These are phyloP conservation scores for Penicillium cataractarum DNA, from an alignment of 495 filamentous ascomycete species.

Conservation along the genomic window DNA sequence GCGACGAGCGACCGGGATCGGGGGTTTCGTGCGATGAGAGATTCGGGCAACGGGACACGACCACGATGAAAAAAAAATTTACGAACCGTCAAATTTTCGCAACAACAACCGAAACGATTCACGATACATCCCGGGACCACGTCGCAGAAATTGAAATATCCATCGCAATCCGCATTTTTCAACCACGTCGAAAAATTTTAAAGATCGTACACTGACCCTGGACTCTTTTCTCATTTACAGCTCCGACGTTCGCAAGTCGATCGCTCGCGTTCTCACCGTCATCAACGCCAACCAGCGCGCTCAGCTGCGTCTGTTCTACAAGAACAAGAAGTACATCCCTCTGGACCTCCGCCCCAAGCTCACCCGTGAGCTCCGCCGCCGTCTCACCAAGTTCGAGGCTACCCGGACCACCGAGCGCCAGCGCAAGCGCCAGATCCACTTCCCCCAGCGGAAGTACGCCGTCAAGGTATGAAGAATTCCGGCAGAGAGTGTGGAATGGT, in stretches of 20 bases:
- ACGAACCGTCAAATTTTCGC: conserved; percentile 7
- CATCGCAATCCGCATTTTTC: conserved; percentile 3
- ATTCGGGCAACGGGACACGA: neutral
- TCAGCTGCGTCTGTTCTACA: conserved; percentile 98
- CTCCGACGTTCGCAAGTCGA: conserved; percentile 98
- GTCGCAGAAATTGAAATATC: conserved; percentile 1
- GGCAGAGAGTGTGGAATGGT: neutral
- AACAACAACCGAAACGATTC: neutral
- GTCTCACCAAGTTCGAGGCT: conserved; percentile 87
- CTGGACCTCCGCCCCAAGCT: conserved; percentile 96
- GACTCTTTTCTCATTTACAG: conserved; percentile 50
- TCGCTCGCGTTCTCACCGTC: conserved; percentile 96
- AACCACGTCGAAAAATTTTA: conserved; percentile 15
- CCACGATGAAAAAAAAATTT: conserved; percentile 15
- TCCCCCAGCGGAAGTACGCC: conserved; percentile 97
- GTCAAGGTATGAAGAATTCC: conserved; percentile 74
- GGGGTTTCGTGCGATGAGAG: conserved; percentile 14
- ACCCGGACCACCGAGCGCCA: conserved; percentile 81
- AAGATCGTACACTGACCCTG: conserved; percentile 29
- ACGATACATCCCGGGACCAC: neutral
- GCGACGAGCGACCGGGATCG: conserved; percentile 11
- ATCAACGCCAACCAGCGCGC: conserved; percentile 99
- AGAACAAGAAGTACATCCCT: conserved; percentile 97
- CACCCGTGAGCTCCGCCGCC: conserved; percentile 92
- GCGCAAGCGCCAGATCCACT: conserved; percentile 92